A percentile compares a stretch with the other conserved stretches of the same genome.
These are phyloP conservation scores for Solanum appendiculatum DNA, from an alignment of 257 asterid species.

Conservation along the genomic window DNA sequence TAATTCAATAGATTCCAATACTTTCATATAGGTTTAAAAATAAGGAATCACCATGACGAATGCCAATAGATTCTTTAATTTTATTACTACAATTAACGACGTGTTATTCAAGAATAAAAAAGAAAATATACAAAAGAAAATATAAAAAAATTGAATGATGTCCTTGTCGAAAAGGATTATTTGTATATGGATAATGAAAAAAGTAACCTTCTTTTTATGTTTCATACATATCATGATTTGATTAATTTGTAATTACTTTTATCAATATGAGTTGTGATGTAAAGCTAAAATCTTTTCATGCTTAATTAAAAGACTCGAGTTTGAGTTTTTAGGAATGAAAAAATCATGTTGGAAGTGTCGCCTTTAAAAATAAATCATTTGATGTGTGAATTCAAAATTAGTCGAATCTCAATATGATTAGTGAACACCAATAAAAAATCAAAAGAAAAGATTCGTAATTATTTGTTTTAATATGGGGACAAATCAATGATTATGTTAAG, in stretches of 20 bases:
- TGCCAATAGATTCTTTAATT: background rate
- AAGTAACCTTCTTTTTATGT: background rate
- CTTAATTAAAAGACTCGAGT: background rate
- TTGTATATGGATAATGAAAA: background rate
- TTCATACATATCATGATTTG: background rate
- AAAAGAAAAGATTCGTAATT: background rate
- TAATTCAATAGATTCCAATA: background rate
- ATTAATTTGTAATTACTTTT: background rate
- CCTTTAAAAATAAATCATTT: background rate
- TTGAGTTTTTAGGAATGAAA: too few species aligned
- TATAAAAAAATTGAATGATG: background rate
- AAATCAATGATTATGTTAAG: background rate
- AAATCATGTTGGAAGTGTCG: too few species aligned
- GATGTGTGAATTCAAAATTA: background rate
- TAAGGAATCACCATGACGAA: background rate
- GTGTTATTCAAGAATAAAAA: background rate
- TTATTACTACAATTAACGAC: background rate
- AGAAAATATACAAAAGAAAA: background rate
- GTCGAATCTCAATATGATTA: background rate
- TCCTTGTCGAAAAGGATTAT: background rate
- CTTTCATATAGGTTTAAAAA: background rate
- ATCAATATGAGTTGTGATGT: too few species aligned
- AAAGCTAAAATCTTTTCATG: too few species aligned
- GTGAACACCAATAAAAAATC: background rate
- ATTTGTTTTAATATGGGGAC: background rate